Base-by-base conservation (phyloP, 352 stramenopile species). In the Pythium dissimile region DNA sequence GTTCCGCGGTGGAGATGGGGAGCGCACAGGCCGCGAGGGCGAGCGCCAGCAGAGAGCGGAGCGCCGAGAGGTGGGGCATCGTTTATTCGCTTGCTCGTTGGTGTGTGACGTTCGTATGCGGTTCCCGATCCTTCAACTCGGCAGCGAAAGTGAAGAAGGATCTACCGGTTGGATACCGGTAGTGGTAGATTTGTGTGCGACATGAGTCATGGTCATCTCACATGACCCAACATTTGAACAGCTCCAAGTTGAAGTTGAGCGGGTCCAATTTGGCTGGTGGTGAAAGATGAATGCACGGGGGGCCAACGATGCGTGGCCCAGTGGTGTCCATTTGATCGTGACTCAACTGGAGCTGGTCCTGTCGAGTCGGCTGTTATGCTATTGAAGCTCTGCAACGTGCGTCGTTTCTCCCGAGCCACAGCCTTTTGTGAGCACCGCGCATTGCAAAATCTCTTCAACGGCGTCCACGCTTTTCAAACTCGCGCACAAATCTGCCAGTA, bases 1-100 rank as follows among this genome's bases (percentile, higher is more conserved):
- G 87, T 57, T 94, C 76, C 6, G 73, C 78, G 27, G 18, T 3
- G 9, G 32, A 26, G 16, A 44, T 34, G 18, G 60, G 27, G 18
- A 45, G 15, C 6, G 37, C 49, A 9, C 18, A 18, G 12, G 44
- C 21, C 13, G 51, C 47, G 28, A n/a, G n/a, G n/a, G n/a, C n/a
- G n/a, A 20, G 21, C 39, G 46, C 16, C 31, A 43, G 20, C 4
- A 21, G 5, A 6, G 28, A 23, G 11, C 43, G 30, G 16, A 42
- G 39, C 3, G 21, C 28, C 20, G 30, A 11, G 39, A 59, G 38
- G 15, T 51, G 5, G 39, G 39, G 31, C 30, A 27, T 18, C 2
- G 20, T 4, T 1, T 5, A 6, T 4, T 8, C 24, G 43, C 24
- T 35, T 49, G 15, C 26, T 50, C 28, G 24, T 47, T 47, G 23